Evolutionary conservation across 257 asterid genomes (phyloP).

Genomic region (Capsicum baccatum): DNA sequence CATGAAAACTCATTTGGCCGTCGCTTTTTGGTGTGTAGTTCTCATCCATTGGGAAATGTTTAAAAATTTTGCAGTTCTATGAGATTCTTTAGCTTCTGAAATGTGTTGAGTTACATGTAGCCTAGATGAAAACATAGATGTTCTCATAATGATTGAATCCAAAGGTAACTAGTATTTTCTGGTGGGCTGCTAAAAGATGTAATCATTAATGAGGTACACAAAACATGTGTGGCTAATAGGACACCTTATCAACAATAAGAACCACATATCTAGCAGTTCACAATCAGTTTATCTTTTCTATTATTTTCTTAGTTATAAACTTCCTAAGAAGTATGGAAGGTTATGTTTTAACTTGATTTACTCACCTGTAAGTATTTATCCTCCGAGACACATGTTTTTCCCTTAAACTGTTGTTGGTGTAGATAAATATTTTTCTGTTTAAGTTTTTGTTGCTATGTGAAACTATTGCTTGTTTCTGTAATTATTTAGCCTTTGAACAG

Average conservation of each 20-base stretch:
- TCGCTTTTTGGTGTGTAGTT: neutral
- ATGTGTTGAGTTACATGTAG: neutral
- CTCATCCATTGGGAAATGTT: constrained; percentile 2
- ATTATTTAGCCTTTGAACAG: no score
- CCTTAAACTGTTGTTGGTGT: no score
- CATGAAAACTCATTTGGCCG: neutral
- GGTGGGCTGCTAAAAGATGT: neutral
- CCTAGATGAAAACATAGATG: neutral
- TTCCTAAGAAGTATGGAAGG: no score
- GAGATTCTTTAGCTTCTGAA: neutral
- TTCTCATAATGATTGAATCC: neutral
- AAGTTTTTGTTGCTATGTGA: no score
- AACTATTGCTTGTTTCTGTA: no score
- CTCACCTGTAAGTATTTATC: no score
- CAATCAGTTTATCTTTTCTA: neutral
- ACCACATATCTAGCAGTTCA: neutral
- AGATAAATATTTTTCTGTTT: no score
- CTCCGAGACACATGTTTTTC: no score
- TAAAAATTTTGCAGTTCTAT: neutral
- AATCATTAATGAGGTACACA: neutral
- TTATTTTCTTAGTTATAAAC: no score
- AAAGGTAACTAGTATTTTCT: neutral
- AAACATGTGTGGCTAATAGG: neutral
- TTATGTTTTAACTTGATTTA: no score
- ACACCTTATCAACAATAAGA: neutral